phyloP scores from a whole-genome alignment of 2,329 filamentous ascomycete species.

The Tolypocladium endophyticum region DNA sequence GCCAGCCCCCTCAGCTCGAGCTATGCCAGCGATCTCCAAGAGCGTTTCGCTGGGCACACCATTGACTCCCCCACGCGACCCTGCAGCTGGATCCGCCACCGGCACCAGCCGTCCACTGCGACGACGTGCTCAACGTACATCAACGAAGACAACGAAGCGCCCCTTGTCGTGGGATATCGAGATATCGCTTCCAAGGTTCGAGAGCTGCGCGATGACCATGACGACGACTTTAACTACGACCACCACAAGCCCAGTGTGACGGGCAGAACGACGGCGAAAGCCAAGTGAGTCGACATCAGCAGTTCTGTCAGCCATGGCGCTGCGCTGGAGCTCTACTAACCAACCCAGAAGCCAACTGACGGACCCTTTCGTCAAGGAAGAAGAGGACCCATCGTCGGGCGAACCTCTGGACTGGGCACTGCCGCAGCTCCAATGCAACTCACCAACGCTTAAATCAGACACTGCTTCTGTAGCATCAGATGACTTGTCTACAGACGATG shows the following conservation, averaged over 20 bases:
- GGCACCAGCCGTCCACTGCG: constrained; percentile 20
- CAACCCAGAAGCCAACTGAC: constrained; percentile 1
- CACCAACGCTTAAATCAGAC: constrained; percentile 7
- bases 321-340: not conserved
- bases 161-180: constrained; percentile 13
- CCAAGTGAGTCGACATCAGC: not conserved
- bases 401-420: constrained; percentile 6
- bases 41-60: constrained; percentile 17
- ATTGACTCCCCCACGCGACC: constrained; percentile 15
- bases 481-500: constrained; percentile 21
- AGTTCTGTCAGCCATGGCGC: not conserved
- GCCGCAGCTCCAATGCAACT: not conserved
- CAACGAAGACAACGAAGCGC: constrained; percentile 23
- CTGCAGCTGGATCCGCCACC: constrained; percentile 18
- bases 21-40: constrained; percentile 22
- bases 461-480: constrained; percentile 14
- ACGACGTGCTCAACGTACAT: constrained; percentile 28
- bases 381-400: constrained; percentile 5
- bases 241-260: not conserved
- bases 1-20: constrained; percentile 25
- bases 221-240: not conserved
- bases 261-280: not conserved
- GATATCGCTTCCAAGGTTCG: constrained; percentile 6
- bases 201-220: not conserved
- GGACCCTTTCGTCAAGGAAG: constrained; percentile 3